These are phyloP conservation scores for Brassica nigra DNA, from an alignment of 345 rosid genomes.

Conservation along the genomic window DNA sequence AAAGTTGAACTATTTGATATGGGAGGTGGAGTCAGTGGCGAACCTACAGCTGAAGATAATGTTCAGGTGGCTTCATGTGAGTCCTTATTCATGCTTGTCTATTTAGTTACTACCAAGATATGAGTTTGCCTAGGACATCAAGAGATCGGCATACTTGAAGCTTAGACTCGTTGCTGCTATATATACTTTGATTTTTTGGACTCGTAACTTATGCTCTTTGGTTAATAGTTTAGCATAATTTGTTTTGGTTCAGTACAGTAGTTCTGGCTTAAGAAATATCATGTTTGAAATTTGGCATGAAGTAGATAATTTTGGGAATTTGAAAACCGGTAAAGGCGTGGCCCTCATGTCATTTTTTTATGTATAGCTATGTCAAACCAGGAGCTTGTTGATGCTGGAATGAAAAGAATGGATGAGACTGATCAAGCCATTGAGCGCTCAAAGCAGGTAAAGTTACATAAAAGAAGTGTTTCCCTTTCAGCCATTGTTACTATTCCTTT, in stretches of 20 bases:
- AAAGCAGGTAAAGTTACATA: neutral
- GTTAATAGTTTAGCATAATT: too few species aligned
- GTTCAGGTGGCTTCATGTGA: neutral
- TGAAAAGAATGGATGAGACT: neutral
- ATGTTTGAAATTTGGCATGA: too few species aligned
- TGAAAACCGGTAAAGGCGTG: too few species aligned
- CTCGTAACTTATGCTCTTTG: too few species aligned
- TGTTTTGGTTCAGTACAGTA: too few species aligned
- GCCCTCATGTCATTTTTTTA: neutral
- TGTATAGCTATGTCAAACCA: conserved; percentile 1
- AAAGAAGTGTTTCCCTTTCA: neutral
- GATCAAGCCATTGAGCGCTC: conserved; percentile 3
- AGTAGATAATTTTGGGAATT: too few species aligned
- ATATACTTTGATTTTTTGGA: neutral
- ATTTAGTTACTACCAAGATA: conserved; percentile 6
- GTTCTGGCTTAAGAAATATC: too few species aligned
- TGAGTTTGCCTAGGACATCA: neutral
- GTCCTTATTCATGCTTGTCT: neutral
- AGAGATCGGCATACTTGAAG: neutral
- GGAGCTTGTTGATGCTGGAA: neutral
- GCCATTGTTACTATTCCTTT: neutral
- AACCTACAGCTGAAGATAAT: conserved; percentile 44
- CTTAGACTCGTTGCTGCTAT: conserved; percentile 4
- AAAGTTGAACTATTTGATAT: conserved; percentile 86
- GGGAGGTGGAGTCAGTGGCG: conserved; percentile 87